Evolutionary conservation across 257 asterid species (phyloP).

Genomic region (Jasminum sambac): DNA sequence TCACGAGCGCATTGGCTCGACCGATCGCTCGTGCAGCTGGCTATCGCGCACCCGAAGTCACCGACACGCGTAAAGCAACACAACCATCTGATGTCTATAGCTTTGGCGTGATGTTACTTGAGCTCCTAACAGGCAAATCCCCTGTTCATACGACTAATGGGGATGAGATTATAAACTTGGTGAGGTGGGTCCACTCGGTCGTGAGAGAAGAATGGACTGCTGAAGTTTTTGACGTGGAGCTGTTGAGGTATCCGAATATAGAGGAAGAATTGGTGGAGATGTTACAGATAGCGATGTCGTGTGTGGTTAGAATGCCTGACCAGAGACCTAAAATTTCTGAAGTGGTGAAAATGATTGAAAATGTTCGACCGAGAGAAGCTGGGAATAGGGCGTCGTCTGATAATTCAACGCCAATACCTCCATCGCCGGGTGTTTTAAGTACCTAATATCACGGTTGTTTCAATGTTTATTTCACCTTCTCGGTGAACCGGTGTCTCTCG

Average conservation of each 20-base stretch:
- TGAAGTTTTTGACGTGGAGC: conserved; percentile 75
- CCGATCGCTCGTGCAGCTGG: conserved; percentile 76
- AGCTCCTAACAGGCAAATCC: conserved; percentile 70
- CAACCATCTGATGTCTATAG: conserved; percentile 78
- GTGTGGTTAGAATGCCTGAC: conserved; percentile 62
- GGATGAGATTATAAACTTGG: conserved; percentile 65
- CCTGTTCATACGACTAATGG: conserved; percentile 65
- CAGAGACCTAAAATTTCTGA: conserved; percentile 72
- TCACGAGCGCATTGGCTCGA: conserved; percentile 64
- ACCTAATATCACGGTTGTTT: neutral
- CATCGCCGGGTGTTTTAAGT: conserved; percentile 28
- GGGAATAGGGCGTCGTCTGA: conserved; percentile 32
- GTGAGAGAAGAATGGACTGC: conserved; percentile 93
- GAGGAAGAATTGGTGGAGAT: conserved; percentile 83
- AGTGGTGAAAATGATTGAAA: conserved; percentile 59
- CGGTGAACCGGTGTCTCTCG: conserved; percentile 30
- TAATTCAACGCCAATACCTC: conserved; percentile 30
- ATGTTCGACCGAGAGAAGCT: conserved; percentile 30
- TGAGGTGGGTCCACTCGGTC: conserved; percentile 84
- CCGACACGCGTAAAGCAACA: conserved; percentile 64
- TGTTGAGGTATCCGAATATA: conserved; percentile 61
- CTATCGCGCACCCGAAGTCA: conserved; percentile 75
- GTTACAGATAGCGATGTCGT: conserved; percentile 71
- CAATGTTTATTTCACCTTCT: conserved; percentile 38
- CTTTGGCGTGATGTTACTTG: conserved; percentile 71